These are phyloP conservation scores for Zygosaccharomyces siamensis DNA, from an alignment of 805 yeast species.

Conservation along the genomic window DNA sequence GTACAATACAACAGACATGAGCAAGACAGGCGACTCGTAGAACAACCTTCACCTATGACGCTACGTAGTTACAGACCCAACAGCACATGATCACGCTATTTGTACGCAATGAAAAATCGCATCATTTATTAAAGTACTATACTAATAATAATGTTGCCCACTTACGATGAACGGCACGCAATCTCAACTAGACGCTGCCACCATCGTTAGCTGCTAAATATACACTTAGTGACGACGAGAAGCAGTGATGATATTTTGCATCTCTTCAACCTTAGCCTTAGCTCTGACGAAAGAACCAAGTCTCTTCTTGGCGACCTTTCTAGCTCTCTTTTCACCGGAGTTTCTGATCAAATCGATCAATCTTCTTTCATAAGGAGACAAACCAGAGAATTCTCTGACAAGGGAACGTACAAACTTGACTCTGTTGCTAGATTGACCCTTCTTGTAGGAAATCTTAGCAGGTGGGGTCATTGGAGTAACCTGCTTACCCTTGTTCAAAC, in stretches of 20 bases:
- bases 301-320: constrained; percentile 99
- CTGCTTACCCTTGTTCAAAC: constrained; percentile 99
- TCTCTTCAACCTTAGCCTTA: constrained; percentile 98
- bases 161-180: neutral
- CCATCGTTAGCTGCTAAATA: constrained; percentile 7
- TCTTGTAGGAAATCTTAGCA: constrained; percentile 90
- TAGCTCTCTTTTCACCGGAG: constrained; percentile 99
- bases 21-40: too few species aligned
- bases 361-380: constrained; percentile 99
- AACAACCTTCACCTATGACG: too few species aligned
- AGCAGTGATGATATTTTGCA: constrained; percentile 93
- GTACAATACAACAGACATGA: too few species aligned
- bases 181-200: neutral
- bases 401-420: constrained; percentile 91
- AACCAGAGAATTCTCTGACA: constrained; percentile 96
- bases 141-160: constrained; percentile 1
- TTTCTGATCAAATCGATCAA: constrained; percentile 98
- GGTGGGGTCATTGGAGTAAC: constrained; percentile 79
- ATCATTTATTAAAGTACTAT: constrained; percentile 6
- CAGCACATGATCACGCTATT: neutral
- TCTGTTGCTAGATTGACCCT: constrained; percentile 95
- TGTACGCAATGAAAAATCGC: constrained; percentile 2
- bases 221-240: constrained; percentile 79
- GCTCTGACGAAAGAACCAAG: constrained; percentile 99
- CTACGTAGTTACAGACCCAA: too few species aligned